Evolutionary conservation across 495 filamentous ascomycete genomes (phyloP).

Genomic region (Penicillium manginii): DNA sequence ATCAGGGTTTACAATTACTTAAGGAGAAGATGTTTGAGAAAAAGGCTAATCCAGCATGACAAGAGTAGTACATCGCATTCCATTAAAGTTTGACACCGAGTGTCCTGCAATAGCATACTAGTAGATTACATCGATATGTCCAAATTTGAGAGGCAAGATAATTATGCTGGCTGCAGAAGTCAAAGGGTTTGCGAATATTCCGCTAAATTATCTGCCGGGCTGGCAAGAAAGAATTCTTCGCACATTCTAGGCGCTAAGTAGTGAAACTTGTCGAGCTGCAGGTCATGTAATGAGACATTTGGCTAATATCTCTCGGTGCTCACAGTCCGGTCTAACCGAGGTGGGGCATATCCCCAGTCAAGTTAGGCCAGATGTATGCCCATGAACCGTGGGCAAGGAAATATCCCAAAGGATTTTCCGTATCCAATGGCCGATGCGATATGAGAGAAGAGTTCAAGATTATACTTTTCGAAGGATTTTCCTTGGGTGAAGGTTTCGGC

Average conservation of each 20-base stretch:
- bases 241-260: background rate
- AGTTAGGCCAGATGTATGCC: background rate
- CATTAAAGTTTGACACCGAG: no score
- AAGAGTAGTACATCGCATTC: no score
- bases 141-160: no score
- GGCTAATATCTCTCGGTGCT: background rate
- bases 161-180: no score
- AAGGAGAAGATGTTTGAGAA: no score
- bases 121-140: no score
- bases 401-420: background rate
- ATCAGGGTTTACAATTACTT: no score
- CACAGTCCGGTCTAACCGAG: background rate
- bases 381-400: background rate
- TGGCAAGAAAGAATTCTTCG: background rate
- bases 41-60: no score
- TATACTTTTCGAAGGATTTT: background rate
- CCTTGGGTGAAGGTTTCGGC: background rate
- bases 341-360: background rate
- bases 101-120: no score
- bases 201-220: no score
- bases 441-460: background rate
- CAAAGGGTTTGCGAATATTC: no score
- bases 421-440: background rate
- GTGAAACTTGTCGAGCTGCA: background rate
- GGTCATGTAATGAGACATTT: constrained; percentile 2